Conservation (phyloP, 2,329 filamentous ascomycete genomes). For the Botrytis porri region DNA sequence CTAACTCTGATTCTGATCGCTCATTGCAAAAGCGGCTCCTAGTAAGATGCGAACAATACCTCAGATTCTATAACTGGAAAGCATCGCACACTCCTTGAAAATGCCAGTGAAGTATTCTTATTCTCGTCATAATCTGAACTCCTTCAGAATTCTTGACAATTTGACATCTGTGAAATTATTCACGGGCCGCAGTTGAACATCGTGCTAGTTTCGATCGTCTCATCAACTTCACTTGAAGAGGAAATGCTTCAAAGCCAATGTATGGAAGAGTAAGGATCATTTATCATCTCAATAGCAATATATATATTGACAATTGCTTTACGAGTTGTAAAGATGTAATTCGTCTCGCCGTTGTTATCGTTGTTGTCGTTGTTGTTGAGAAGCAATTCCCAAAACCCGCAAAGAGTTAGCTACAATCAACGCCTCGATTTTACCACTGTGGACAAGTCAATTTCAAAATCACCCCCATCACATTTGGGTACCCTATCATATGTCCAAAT, state of each 20-base stretch:
- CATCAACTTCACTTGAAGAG: neutral
- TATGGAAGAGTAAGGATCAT: too few relatives aligned
- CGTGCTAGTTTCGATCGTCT: neutral
- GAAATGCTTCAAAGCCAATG: too few relatives aligned
- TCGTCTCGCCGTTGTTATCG: neutral
- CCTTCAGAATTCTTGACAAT: rapidly evolving
- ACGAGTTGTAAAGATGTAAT: neutral
- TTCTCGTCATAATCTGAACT: neutral
- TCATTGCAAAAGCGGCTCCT: neutral
- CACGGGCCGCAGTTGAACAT: neutral
- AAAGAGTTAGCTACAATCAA: neutral
- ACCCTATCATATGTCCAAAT: neutral
- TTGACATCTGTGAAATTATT: neutral
- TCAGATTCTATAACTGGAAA: neutral
- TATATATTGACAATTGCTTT: neutral
- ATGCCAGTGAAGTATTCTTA: neutral
- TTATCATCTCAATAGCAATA: neutral
- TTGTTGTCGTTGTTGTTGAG: neutral
- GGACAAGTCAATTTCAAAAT: neutral
- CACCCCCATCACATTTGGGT: too few relatives aligned
- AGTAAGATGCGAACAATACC: neutral
- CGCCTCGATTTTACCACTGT: too few relatives aligned
- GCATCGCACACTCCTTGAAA: neutral
- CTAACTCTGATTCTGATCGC: neutral
- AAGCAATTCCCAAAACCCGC: neutral